Percentiles rank a stretch among this genome's conserved stretches.
phyloP scores from a whole-genome alignment of 129 eudicot genomes.

The Centella asiatica region DNA sequence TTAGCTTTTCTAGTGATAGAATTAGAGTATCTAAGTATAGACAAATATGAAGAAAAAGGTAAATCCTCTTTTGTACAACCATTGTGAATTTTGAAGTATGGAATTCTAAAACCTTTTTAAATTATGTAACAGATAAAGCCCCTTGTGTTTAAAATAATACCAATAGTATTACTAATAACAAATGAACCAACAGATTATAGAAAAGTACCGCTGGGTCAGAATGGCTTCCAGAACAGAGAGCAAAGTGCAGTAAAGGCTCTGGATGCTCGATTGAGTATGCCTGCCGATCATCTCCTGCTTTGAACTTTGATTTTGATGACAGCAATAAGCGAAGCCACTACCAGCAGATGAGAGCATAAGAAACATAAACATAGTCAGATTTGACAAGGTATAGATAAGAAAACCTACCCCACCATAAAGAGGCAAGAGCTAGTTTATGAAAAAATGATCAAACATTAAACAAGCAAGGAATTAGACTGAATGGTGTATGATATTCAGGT shows the following conservation, averaged over 20 bases:
- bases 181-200: constrained; percentile 3
- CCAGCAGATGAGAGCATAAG: constrained; percentile 11
- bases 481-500: too few species aligned
- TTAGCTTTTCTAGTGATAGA: too few species aligned
- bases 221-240: constrained; percentile 89
- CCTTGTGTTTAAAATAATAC: too few species aligned
- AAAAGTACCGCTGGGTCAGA: constrained; percentile 91
- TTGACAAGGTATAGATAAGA: background rate
- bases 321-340: constrained; percentile 77
- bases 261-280: constrained; percentile 72
- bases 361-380: background rate
- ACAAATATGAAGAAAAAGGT: background rate
- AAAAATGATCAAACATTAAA: background rate
- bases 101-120: background rate
- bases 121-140: background rate
- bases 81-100: background rate
- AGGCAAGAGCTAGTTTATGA: background rate
- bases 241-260: constrained; percentile 90
- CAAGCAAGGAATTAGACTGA: too few species aligned
- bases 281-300: constrained; percentile 71
- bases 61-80: background rate
- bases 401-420: background rate
- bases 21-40: too few species aligned
- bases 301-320: constrained; percentile 67
- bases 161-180: too few species aligned